Evolutionary conservation across 306 rosid genomes (phyloP).

Genomic region (Cucumis hystrix): DNA sequence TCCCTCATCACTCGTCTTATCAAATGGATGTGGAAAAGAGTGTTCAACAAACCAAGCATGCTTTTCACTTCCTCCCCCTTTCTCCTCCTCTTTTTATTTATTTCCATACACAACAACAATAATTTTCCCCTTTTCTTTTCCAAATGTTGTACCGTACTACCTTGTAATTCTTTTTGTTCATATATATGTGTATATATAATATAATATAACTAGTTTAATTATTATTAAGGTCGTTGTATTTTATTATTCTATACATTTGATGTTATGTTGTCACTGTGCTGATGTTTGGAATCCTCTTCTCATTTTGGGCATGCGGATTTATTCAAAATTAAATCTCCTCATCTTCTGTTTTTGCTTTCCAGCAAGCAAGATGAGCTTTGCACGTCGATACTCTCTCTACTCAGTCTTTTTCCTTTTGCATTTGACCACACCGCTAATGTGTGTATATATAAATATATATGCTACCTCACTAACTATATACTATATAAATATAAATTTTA

Average conservation of each 20-base stretch:
- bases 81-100: slow-evolving; percentile 16
- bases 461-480: not conserved
- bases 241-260: not conserved
- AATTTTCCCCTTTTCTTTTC: not conserved
- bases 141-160: not conserved
- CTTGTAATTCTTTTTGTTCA: no score
- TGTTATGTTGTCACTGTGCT: not conserved
- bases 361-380: not conserved
- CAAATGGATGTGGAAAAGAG: slow-evolving; percentile 24
- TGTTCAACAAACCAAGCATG: slow-evolving; percentile 20
- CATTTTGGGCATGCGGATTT: not conserved
- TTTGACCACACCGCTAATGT: not conserved
- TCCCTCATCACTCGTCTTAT: slow-evolving; percentile 28
- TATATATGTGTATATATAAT: no score
- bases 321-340: no score
- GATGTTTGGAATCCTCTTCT: not conserved
- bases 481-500: not conserved
- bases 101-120: not conserved
- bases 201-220: no score
- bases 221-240: no score
- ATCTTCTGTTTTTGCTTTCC: no score
- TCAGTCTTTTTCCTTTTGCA: not conserved
- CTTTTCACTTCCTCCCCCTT: slow-evolving; percentile 36
- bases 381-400: not conserved
- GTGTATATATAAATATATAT: not conserved